These are phyloP conservation scores for Penicillium psychrofluorescens DNA, from an alignment of 495 filamentous ascomycete genomes.

Conservation along the genomic window DNA sequence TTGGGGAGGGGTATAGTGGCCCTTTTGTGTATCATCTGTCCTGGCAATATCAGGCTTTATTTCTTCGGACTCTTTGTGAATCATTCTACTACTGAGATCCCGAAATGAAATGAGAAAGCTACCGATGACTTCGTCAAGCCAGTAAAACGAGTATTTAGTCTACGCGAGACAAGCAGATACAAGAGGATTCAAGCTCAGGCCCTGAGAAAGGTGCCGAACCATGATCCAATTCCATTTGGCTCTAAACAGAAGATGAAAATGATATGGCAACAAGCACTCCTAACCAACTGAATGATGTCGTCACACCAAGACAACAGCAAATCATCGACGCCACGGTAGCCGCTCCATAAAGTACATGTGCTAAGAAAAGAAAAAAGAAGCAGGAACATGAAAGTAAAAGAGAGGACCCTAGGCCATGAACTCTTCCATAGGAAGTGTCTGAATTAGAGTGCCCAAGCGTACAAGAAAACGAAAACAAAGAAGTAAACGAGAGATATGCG, in stretches of 20 bases:
- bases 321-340: conserved; percentile 20
- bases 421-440: not conserved
- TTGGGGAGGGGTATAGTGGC: not conserved
- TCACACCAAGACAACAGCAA: conserved; percentile 2
- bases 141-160: no score
- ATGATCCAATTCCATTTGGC: conserved; percentile 8
- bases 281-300: conserved; percentile 10
- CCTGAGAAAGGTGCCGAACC: not conserved
- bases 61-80: no score
- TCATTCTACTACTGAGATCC: no score
- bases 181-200: not conserved
- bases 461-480: conserved; percentile 3
- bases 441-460: conserved; percentile 1
- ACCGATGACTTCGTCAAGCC: no score
- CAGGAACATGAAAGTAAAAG: conserved; percentile 11
- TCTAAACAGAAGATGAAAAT: conserved; percentile 6
- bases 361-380: conserved; percentile 7
- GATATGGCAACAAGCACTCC: conserved; percentile 7
- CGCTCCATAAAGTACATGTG: conserved; percentile 24
- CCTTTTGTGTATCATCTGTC: no score
- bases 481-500: conserved; percentile 3
- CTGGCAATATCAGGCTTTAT: no score
- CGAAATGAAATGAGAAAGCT: no score
- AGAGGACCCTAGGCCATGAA: not conserved
- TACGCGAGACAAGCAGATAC: not conserved